Evolutionary conservation across 163 green algal species (phyloP), one percentile per base, ranked within the genome.

Genomic region (Scenedesmus sp.): DNA sequence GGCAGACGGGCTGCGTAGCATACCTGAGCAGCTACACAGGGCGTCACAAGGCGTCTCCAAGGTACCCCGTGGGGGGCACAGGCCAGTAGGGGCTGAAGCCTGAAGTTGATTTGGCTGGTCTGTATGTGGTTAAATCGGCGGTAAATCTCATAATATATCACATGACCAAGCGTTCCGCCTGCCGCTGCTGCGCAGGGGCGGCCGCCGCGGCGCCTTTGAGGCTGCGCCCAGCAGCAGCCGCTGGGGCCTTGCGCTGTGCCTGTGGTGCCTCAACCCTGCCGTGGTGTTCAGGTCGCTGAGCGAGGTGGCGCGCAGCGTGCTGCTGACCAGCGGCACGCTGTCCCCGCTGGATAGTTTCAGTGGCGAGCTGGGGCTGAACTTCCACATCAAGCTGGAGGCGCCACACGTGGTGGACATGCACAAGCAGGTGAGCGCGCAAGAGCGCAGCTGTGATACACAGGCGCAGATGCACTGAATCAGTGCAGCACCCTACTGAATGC

Each of bases 251-350:
- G 93, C 94, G 55, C 81, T 99, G 52, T 95, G 94, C 90, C 92
- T 99, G 70, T 99, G 97, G 97, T 98, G 96, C 92, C 94, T 99
- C 54, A 98, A 99, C 94, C 98, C 98, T 7, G 95, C 96, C 9
- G 95, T 99, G 26, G 97, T 94, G 9, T 99, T 99, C 89, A 90
- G 82, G 46, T 89, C n/a, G 7, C 88, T 92, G 26, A 84, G 60
- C 8, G 62, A 86, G 12, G 76, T 88, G 62, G 92, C 94, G 15
- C 91, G 95, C 67, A 95, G 86, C 88, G 92, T 97, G 26, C 54
- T 97, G 81, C 92, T 97, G 59, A 95, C 95, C 59, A 96, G 94
- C 77, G 98, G 98, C 92, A 99, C 97, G 0, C 94, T 99, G 64
- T 94, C 97, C 1, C 97, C 97, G 2, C 92, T 98, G 87, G 96